phyloP scores from a whole-genome alignment of 176 grass and related monocot genomes.

The Triticum monococcum region DNA sequence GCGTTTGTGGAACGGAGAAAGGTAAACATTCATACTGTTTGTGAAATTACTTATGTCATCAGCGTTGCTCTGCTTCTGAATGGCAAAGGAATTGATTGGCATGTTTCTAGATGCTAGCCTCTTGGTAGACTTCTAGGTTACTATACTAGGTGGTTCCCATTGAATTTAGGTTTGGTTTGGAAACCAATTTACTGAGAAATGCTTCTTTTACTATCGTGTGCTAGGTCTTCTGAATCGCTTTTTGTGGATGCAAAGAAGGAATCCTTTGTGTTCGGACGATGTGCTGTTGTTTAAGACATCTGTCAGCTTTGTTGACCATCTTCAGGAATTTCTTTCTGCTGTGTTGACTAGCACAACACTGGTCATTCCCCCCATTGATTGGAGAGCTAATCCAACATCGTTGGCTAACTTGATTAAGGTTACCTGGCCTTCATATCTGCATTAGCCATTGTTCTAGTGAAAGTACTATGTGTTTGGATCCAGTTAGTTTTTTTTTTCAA shows the following conservation, averaged over 20 bases:
- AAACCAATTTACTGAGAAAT: constrained; percentile 13
- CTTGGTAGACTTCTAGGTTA: not conserved
- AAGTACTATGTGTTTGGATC: not conserved
- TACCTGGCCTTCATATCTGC: not conserved
- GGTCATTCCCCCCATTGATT: constrained; percentile 61
- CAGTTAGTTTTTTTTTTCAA: not conserved
- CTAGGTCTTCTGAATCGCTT: constrained; percentile 89
- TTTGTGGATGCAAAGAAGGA: constrained; percentile 83
- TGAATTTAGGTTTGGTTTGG: constrained; percentile 10
- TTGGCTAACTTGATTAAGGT: constrained; percentile 79
- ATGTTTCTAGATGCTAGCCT: not conserved
- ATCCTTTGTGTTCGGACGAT: constrained; percentile 54
- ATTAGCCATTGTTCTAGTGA: not conserved
- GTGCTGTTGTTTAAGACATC: constrained; percentile 87
- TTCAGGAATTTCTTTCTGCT: constrained; percentile 86
- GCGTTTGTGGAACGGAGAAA: constrained; percentile 83
- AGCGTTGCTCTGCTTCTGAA: not conserved
- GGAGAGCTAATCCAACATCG: constrained; percentile 70
- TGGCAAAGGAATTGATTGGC: not conserved
- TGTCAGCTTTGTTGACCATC: constrained; percentile 87
- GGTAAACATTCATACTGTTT: constrained; percentile 32
- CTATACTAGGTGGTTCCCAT: not conserved
- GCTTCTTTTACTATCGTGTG: constrained; percentile 38
- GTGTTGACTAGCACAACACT: constrained; percentile 71
- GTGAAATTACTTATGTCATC: not conserved